Base-by-base conservation (phyloP, 495 filamentous ascomycete species). In the Podospora fimiseda region DNA sequence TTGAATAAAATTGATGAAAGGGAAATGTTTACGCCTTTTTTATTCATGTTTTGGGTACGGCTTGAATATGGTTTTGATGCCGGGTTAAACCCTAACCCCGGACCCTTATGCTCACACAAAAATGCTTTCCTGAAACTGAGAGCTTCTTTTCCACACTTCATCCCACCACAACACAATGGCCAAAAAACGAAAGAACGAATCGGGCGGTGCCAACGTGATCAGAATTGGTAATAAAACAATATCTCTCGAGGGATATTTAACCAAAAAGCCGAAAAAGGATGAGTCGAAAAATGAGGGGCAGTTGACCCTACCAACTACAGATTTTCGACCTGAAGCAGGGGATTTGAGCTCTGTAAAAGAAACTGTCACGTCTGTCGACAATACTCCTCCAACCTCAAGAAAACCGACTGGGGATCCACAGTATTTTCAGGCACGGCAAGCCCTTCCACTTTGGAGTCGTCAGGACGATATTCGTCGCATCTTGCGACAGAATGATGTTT, bases 401-500 rank as follows among this genome's bases (percentile, higher is more conserved):
- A 20, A 53, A 38, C 51, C 43, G 6, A 7, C 39, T 30, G 70
- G 54, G 3, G 68, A 73, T 14, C 65, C 66, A 0, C 57, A 67
- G 9, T 63, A 62, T 21, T 53, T 74, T 27, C 59, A 65, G 9
- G 60, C 68, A 15, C 78, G 64, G 60, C 72, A 85, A 61, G 78
- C 77, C 3, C 77, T 98, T 0, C 94, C 93, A 0, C 89, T 98
- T 45, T 96, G 89, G 81, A 62, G 73, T 1, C 77, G 87, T 52
- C 83, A 80, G 48, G 71, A 82, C 21, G 78, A 84, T 21, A 90
- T 98, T 48, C 82, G 84, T 2, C 60, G 74, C 22, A 72, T 75
- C 3, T 68, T 97, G 16, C 74, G 72, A 13, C 66, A 83, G 8
- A 82, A 86, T 40, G 81, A 96, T 65, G 80, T 96, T 19, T 75